Evolutionary conservation across 2,329 filamentous ascomycete genomes (phyloP), one percentile per base, ranked within the genome.

Genomic region (Venturia carpophila): DNA sequence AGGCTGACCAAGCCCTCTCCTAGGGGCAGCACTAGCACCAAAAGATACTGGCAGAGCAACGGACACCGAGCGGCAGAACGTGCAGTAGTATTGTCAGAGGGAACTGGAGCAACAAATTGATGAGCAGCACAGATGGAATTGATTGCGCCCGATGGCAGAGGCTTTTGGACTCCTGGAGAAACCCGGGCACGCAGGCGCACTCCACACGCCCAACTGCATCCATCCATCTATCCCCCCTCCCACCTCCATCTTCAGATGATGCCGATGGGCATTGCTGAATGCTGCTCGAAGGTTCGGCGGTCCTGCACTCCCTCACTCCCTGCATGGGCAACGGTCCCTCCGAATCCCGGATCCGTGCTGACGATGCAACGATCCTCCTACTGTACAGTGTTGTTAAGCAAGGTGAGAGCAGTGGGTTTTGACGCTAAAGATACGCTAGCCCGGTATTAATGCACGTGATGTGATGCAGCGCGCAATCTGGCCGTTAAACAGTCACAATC

Each of bases 1-100:
- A 58, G 52, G 52, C 52, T 58, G 52, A 58, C 52, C 52, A 58
- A 58, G 52, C 52, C 52, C 52, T 58, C 45, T 17, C 24, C 27
- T 55, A n/a, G n/a, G n/a, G 19, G 45, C 39, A 4, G 9, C 39
- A 6, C 42, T 45, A 52, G 47, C 47, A 58, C 27, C 52, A 21
- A 37, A 39, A 9, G 52, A 58, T 58, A 58, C 52, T 58, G 37
- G 52, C 17, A 5, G 19, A 27, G 47, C 47, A 27, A 24, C 47
- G 21, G 47, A 27, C 24, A 6, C 21, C 47, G 47, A 52, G 47
- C 47, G 47, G 47, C 21, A 21, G 21, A 52, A 21, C 24, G 21
- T 11, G 21, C 11, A 52, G 21, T 11, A 27, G 45, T 3, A 27
- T 27, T 21, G 21, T 10, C 2, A 47, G 47, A 52, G 47, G 21